Conservation (phyloP, 768 basidiomycete genomes). For the Boletus vermiculosoides region DNA sequence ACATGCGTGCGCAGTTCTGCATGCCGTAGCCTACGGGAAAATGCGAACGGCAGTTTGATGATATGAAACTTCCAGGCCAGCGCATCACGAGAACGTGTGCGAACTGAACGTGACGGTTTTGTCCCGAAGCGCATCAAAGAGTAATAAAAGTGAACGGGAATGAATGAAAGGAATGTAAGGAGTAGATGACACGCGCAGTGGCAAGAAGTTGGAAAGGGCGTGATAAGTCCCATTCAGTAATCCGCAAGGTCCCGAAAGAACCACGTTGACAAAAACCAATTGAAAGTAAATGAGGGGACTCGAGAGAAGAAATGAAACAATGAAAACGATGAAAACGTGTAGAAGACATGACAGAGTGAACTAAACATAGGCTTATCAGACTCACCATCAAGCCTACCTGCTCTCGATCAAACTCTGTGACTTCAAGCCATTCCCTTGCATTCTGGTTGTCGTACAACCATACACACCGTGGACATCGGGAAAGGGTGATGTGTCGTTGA, state of each 20-base stretch:
- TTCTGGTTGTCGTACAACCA: slow-evolving; percentile 27
- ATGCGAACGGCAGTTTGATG: slow-evolving; percentile 16
- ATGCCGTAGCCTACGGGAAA: slow-evolving; percentile 29
- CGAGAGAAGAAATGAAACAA: slow-evolving; percentile 1
- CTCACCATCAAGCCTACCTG: slow-evolving; percentile 28
- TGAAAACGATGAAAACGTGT: not conserved
- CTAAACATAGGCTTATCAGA: slow-evolving; percentile 10
- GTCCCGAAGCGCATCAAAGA: slow-evolving; percentile 16
- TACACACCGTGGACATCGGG: slow-evolving; percentile 20
- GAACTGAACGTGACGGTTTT: slow-evolving; percentile 5
- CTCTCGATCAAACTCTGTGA: slow-evolving; percentile 33
- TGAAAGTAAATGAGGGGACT: slow-evolving; percentile 9
- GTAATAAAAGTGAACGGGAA: slow-evolving; percentile 7
- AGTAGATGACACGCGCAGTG: slow-evolving; percentile 2
- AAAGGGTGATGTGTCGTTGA: not conserved
- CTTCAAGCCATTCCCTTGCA: slow-evolving; percentile 34
- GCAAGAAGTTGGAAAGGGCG: slow-evolving; percentile 6
- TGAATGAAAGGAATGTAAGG: slow-evolving; percentile 5
- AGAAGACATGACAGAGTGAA: not conserved
- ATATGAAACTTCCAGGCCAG: slow-evolving; percentile 17
- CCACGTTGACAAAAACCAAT: slow-evolving; percentile 4
- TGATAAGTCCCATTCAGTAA: slow-evolving; percentile 7
- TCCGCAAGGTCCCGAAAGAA: slow-evolving; percentile 13
- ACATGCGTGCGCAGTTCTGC: slow-evolving; percentile 23
- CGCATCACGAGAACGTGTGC: slow-evolving; percentile 12